Base-by-base conservation (phyloP, 257 asterid species). In the Nemophila menziesii region DNA sequence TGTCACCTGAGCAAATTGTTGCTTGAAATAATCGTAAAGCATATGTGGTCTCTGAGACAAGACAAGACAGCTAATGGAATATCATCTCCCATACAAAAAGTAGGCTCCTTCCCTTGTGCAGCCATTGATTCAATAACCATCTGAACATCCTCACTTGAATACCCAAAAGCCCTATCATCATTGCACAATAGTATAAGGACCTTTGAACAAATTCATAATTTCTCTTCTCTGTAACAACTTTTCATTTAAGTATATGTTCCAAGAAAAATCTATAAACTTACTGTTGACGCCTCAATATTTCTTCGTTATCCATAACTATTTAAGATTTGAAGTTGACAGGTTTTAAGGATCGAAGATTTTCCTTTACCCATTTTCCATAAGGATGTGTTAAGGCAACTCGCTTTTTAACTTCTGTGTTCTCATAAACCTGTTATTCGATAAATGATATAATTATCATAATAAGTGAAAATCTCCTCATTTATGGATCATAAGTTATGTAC, bases 81-180 rank as follows among this genome's bases (percentile, higher is more conserved):
- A 72, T 89, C 98, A 52, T 84, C 98, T 53, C 98, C 98, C 98
- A 89, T 89, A 73, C 98, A 89, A 57, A 89, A 89, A 15, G 98
- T 89, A 61, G 98, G 94, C 70, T 89, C 98, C 79, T 85, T 90
- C 58, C 94, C 98, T 66, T 90, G 98, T 62, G 94, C 45, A 59
- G 98, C 98, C 98, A 90, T 90, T 49, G 92, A 57, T 74, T 90
- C 98, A 58, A 90, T 90, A 52, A 90, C 94, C 96, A 90, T 90
- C 68, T 90, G 98, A 54, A 90, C 98, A 70, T 90, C 98, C 89
- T 90, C 98, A 62, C 93, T 90, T 39, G 98, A 90, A 71, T 90
- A 90, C 43, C 96, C 98, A 67, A 43, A 78, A 5, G 96, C 96
- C 82, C 98, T 90, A 70, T 67, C 61, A 42, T 42, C 46, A 55